Base-by-base conservation (phyloP, 2,329 filamentous ascomycete species). In the Fragosphaeria purpurea region DNA sequence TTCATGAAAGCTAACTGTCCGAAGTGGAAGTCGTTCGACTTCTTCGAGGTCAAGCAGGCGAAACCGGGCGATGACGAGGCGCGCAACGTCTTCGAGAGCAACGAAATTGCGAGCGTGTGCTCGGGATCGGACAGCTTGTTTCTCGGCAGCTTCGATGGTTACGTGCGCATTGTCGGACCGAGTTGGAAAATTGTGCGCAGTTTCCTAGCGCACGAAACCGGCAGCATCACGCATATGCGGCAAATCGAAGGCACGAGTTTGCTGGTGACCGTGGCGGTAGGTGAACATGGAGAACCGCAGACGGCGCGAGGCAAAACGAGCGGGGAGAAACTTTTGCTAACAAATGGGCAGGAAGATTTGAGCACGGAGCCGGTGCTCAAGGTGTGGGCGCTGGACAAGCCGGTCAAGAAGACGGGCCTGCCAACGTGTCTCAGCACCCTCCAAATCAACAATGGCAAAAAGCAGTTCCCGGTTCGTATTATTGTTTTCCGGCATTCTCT, bases 1-100 rank as follows among this genome's bases (percentile, higher is more conserved):
- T 22, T 22, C 22, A 22, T 22, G 22, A 22, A 22, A 45, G 37
- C 32, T 8, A 5, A 30, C 41, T 35, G 8, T 22, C n/a, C 37
- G 12, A 34, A 95, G 91, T 97, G 93, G 91, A 96, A 96, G 86
- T 84, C 86, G 60, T 98, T 98, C 74, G 90, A 95, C 77, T 98
- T 98, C 83, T 97, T 98, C 79, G 88, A 96, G 70, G 88, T 95
- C 67, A 82, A 82, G 65, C 84, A 86, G 65, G 83, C 96, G 67
- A 82, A 85, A 63, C 77, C 90, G 61, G 79, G 79, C 59, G 85
- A 94, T 66, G 84, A 85, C 62, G 88, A 94, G 64, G 85, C 82
- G 64, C 81, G 82, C 59, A 77, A 82, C 63, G 77, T 89, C 63
- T 85, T 94, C 71, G 85, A 90, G 67, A 85, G 86, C 77, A 80